Evolutionary conservation across 139 green algal species (phyloP).

Genomic region (Axilococcus clingmanii): DNA sequence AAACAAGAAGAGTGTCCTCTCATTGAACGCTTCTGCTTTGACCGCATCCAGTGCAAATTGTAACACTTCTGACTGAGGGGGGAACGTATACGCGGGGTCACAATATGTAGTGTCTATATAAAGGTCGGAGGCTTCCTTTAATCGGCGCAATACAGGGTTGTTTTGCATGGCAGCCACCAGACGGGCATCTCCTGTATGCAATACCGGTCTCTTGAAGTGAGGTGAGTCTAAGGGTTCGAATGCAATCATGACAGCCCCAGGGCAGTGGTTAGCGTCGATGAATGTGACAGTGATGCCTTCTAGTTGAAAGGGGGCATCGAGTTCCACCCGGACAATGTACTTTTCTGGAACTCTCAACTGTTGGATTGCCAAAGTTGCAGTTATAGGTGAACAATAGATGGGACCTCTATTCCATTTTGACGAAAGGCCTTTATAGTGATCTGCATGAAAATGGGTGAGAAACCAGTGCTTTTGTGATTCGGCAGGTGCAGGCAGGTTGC

Average conservation of each 20-base stretch:
- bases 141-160: constrained; percentile 39
- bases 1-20: constrained; percentile 79
- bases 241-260: constrained; percentile 58
- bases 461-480: constrained; percentile 46
- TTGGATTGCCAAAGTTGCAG: constrained; percentile 34
- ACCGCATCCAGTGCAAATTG: constrained; percentile 36
- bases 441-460: constrained; percentile 65
- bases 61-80: constrained; percentile 37
- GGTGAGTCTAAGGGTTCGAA: constrained; percentile 28
- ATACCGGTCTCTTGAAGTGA: constrained; percentile 16
- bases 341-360: constrained; percentile 32
- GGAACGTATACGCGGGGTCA: constrained; percentile 40
- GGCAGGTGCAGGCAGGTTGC: constrained; percentile 40
- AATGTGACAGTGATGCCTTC: constrained; percentile 43
- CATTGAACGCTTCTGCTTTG: constrained; percentile 69
- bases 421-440: constrained; percentile 62
- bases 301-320: constrained; percentile 21
- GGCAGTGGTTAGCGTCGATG: constrained; percentile 76
- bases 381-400: constrained; percentile 55
- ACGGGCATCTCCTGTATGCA: constrained; percentile 67
- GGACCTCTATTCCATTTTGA: constrained; percentile 28
- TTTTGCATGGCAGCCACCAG: constrained; percentile 39
- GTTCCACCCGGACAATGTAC: constrained; percentile 19
- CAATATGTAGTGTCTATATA: constrained; percentile 76
- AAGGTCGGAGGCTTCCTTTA: constrained; percentile 35